Conservation (phyloP, 1,284 basidiomycete genomes). For the Ustilago hordei region DNA sequence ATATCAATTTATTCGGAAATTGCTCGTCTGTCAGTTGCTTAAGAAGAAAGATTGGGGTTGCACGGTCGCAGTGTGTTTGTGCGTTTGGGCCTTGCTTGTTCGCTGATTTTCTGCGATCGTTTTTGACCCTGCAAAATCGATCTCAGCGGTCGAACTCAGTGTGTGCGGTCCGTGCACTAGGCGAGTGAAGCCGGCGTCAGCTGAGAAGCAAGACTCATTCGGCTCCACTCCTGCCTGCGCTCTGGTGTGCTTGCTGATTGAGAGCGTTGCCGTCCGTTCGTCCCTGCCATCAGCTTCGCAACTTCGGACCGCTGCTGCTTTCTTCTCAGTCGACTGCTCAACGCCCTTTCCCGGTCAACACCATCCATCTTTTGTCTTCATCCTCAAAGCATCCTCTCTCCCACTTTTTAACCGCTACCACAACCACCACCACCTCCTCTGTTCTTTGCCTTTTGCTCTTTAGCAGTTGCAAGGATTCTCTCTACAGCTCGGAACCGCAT, state of each 20-base stretch:
- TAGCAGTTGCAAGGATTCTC: conserved; percentile 47
- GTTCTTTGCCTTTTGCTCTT: conserved; percentile 31
- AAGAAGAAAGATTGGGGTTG: conserved; percentile 2
- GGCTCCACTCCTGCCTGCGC: conserved; percentile 15
- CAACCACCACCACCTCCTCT: background rate
- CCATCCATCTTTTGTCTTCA: conserved; percentile 20
- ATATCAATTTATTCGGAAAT: background rate
- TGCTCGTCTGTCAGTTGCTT: background rate
- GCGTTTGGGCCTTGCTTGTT: conserved; percentile 5
- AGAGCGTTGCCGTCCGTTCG: background rate
- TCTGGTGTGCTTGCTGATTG: background rate
- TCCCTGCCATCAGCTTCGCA: conserved; percentile 11
- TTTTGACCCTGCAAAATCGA: conserved; percentile 22
- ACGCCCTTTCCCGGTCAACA: conserved; percentile 6
- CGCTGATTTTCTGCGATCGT: background rate
- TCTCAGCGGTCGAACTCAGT: conserved; percentile 19
- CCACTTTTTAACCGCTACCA: conserved; percentile 5
- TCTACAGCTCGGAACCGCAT: conserved; percentile 38
- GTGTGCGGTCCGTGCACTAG: conserved; percentile 10
- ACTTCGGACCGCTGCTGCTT: conserved; percentile 30
- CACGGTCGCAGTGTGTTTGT: conserved; percentile 6
- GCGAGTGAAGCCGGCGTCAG: background rate
- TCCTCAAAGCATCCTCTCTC: conserved; percentile 20
- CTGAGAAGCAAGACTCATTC: conserved; percentile 6
- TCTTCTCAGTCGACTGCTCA: conserved; percentile 19